phyloP scores from a whole-genome alignment of 768 basidiomycete genomes.

The Dioszegia crocea region DNA sequence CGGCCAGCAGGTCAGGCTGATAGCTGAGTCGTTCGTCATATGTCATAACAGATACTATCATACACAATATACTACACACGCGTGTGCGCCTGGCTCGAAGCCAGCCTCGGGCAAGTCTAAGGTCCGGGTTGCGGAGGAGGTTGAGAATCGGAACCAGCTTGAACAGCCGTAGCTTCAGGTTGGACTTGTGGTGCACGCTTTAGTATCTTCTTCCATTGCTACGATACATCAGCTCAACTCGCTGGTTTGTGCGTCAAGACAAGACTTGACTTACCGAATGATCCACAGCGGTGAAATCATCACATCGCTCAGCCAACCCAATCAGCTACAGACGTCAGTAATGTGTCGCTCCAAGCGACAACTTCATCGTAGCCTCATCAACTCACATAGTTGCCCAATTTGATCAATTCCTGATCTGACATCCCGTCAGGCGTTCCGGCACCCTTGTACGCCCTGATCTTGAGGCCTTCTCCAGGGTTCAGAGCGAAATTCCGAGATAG shows the following conservation, averaged over 20 bases:
- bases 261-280: slow-evolving; percentile 59
- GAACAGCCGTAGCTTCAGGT: neutral
- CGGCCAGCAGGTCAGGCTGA: too few species aligned
- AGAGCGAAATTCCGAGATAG: slow-evolving; percentile 83
- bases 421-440: slow-evolving; percentile 63
- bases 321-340: slow-evolving; percentile 51
- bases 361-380: too few species aligned
- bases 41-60: too few species aligned
- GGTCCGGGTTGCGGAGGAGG: neutral
- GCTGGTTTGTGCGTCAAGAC: neutral
- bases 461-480: slow-evolving; percentile 76
- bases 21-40: too few species aligned
- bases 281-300: slow-evolving; percentile 62
- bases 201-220: slow-evolving; percentile 22
- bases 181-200: neutral
- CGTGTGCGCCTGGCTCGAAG: too few species aligned
- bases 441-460: slow-evolving; percentile 75
- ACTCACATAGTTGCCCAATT: slow-evolving; percentile 27
- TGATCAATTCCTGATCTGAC: slow-evolving; percentile 61
- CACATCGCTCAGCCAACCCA: slow-evolving; percentile 57
- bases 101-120: too few species aligned
- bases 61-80: too few species aligned
- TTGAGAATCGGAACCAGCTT: neutral
- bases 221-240: neutral
- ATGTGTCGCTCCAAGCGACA: too few species aligned